Conservation (phyloP, 2,329 filamentous ascomycete species). For the Verticillium nubilum region DNA sequence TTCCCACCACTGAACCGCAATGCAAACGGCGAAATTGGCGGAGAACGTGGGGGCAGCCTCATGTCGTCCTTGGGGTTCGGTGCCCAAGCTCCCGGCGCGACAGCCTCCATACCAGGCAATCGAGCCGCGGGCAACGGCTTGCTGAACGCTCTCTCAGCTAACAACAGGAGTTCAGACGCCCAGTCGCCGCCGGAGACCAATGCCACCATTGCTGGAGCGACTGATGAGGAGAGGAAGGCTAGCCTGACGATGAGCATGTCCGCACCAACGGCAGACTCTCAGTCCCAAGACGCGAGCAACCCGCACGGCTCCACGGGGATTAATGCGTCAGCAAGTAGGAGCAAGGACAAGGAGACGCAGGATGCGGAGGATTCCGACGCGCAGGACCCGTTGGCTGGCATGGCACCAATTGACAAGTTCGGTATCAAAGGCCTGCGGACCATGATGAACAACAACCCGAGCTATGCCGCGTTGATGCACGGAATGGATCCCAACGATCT, state of each 20-base stretch:
- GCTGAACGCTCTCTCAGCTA: constrained; percentile 59
- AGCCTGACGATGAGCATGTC: constrained; percentile 17
- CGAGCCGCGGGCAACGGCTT: constrained; percentile 51
- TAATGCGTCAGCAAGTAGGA: constrained; percentile 25
- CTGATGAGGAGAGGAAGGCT: constrained; percentile 12
- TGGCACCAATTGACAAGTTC: constrained; percentile 59
- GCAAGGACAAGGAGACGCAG: constrained; percentile 38
- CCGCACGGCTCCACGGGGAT: background rate
- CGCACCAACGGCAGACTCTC: constrained; percentile 16
- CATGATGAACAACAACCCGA: constrained; percentile 58
- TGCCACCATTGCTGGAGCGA: constrained; percentile 10
- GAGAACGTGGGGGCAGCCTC: constrained; percentile 45
- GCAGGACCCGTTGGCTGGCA: constrained; percentile 54
- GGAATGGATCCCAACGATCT: constrained; percentile 54
- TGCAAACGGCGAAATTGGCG: constrained; percentile 51
- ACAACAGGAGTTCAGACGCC: constrained; percentile 42
- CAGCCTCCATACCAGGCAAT: constrained; percentile 30
- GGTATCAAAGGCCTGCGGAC: constrained; percentile 59
- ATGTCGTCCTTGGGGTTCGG: constrained; percentile 52
- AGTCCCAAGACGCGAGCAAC: background rate
- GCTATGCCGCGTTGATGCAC: constrained; percentile 55
- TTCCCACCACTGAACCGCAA: constrained; percentile 57
- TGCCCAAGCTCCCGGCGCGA: constrained; percentile 32
- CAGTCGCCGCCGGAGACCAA: constrained; percentile 36
- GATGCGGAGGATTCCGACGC: constrained; percentile 22